phyloP scores from a whole-genome alignment of 495 filamentous ascomycete species.

The Aspergillus sparsus region DNA sequence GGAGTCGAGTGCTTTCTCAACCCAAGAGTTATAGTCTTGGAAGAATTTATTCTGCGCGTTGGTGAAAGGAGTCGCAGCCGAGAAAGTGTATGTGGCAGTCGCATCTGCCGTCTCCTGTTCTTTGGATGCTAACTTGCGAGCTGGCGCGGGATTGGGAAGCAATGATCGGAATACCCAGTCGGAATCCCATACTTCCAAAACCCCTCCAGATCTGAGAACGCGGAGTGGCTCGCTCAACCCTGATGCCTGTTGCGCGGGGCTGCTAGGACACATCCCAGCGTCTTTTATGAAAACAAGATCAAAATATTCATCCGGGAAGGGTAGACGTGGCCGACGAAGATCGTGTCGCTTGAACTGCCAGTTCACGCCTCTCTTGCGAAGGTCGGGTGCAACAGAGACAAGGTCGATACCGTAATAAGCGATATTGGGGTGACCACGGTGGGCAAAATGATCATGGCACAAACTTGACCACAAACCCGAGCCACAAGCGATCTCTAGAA shows the following conservation, averaged over 20 bases:
- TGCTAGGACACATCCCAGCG: conserved; percentile 65
- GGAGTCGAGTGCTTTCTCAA: conserved; percentile 71
- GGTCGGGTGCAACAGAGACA: conserved; percentile 70
- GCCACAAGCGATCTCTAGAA: conserved; percentile 88
- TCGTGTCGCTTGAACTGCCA: conserved; percentile 92
- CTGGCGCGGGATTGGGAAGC: conserved; percentile 69
- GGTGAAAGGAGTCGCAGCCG: conserved; percentile 77
- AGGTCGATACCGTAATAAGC: conserved; percentile 86
- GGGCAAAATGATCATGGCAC: conserved; percentile 74
- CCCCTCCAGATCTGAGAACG: conserved; percentile 74
- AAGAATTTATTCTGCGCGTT: conserved; percentile 77
- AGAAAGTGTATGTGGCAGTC: conserved; percentile 79
- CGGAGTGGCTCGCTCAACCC: conserved; percentile 77
- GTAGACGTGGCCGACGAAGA: conserved; percentile 69
- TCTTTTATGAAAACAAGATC: conserved; percentile 92
- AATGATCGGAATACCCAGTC: conserved; percentile 77
- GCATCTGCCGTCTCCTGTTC: conserved; percentile 62
- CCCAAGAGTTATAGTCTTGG: conserved; percentile 82
- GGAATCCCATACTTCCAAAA: conserved; percentile 84
- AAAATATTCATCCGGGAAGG: conserved; percentile 81
- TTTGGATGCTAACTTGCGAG: conserved; percentile 52
- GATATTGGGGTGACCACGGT: conserved; percentile 59
- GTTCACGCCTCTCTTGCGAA: conserved; percentile 72
- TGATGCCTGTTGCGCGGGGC: conserved; percentile 59
- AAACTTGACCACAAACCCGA: conserved; percentile 86